Percentiles rank a stretch among this genome's conserved stretches.
These are phyloP conservation scores for Penicillium sp. DNA, from an alignment of 2,329 filamentous ascomycete species.

Conservation along the genomic window DNA sequence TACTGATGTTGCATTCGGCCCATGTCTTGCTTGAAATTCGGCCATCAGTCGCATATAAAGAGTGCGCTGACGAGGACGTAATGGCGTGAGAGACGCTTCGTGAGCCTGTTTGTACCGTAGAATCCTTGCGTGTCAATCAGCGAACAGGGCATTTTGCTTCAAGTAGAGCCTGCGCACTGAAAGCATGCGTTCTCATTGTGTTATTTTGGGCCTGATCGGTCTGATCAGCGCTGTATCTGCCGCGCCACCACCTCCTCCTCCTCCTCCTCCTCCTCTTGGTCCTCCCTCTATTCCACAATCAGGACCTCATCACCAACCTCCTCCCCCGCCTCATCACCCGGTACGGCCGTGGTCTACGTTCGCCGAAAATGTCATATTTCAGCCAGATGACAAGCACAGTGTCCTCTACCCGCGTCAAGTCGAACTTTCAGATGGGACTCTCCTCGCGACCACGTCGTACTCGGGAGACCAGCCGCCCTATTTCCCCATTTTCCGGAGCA, in stretches of 20 bases:
- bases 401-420: background rate
- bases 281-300: background rate
- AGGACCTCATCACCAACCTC: background rate
- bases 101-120: no score
- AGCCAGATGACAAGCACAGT: background rate
- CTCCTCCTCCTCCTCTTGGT: background rate
- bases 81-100: no score
- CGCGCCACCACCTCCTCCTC: background rate
- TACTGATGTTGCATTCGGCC: no score
- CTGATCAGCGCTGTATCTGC: no score
- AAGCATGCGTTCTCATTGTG: no score
- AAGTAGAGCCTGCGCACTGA: no score
- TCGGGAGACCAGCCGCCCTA: background rate
- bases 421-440: background rate
- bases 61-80: no score
- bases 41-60: no score
- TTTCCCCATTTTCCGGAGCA: conserved; percentile 4
- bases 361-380: background rate
- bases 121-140: no score
- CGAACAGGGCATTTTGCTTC: no score
- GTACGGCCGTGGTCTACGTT: background rate
- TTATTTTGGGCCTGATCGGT: no score
- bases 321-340: background rate
- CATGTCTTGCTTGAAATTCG: no score
- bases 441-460: background rate